A percentile compares a stretch with the other conserved stretches of the same genome.
Conservation (phyloP, 371 early-diverging fungal species). For the Syncephalis plumigaleata region DNA sequence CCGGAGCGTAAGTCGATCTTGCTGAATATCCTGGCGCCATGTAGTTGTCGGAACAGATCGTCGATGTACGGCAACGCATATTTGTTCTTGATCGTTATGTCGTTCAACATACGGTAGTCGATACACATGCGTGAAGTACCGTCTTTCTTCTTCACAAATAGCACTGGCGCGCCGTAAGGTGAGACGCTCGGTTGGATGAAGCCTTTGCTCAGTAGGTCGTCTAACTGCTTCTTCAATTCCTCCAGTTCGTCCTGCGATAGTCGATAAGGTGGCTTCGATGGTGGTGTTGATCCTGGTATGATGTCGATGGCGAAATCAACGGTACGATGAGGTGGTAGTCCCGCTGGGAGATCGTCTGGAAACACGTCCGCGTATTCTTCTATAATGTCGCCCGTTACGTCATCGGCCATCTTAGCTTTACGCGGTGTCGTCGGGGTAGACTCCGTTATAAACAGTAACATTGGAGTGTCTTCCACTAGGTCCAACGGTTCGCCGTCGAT, state of each 20-base stretch:
- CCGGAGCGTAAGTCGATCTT: constrained; percentile 17
- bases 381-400: too few species aligned
- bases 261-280: constrained; percentile 6
- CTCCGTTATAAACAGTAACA: too few species aligned
- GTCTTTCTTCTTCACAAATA: constrained; percentile 35
- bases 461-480: too few species aligned
- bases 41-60: constrained; percentile 9
- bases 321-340: constrained; percentile 1
- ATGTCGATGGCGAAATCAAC: constrained; percentile 6
- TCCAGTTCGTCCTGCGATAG: constrained; percentile 5
- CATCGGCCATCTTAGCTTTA: too few species aligned
- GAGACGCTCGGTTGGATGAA: constrained; percentile 8
- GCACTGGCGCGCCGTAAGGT: constrained; percentile 27
- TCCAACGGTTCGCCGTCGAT: too few species aligned
- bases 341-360: not conserved
- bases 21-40: constrained; percentile 10
- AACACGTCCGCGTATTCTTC: too few species aligned
- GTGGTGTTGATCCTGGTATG: not conserved
- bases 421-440: too few species aligned
- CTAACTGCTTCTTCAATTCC: not conserved
- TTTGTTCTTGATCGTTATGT: not conserved
- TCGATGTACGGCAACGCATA: not conserved
- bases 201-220: not conserved
- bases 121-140: constrained; percentile 21
- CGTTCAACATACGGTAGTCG: constrained; percentile 18